Percentiles rank a stretch among this genome's conserved stretches.
These are phyloP conservation scores for Nakazawaea molendinolei DNA, from an alignment of 805 yeast species.

Conservation along the genomic window DNA sequence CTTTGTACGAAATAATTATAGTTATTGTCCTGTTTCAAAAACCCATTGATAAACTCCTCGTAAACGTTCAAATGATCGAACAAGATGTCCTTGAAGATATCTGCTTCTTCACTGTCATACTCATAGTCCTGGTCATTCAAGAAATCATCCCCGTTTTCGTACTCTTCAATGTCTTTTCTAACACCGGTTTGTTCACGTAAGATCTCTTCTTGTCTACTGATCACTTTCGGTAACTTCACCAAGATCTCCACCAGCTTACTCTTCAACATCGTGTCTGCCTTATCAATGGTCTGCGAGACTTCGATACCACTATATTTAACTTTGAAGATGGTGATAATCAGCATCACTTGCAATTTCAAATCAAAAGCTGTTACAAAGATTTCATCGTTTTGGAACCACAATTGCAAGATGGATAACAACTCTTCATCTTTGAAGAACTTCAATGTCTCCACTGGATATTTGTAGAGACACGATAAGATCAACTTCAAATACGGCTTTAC, in stretches of 20 bases:
- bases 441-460: conserved; percentile 31
- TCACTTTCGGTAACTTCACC: conserved; percentile 41
- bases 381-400: conserved; percentile 42
- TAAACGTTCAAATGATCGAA: conserved; percentile 26
- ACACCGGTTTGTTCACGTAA: conserved; percentile 27
- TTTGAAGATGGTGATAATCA: conserved; percentile 33
- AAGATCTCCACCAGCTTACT: conserved; percentile 34
- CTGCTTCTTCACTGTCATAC: conserved; percentile 17
- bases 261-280: conserved; percentile 14
- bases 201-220: conserved; percentile 38
- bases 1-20: conserved; percentile 9
- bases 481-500: conserved; percentile 30
- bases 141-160: conserved; percentile 16
- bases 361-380: conserved; percentile 47
- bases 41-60: conserved; percentile 19
- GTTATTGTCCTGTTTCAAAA: conserved; percentile 6
- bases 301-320: conserved; percentile 24
- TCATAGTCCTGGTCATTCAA: conserved; percentile 21
- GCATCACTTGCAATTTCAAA: conserved; percentile 44
- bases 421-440: conserved; percentile 32
- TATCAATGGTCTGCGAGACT: conserved; percentile 17
- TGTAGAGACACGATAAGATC: conserved; percentile 32
- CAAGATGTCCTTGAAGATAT: conserved; percentile 23
- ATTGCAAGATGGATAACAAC: conserved; percentile 31
- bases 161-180: conserved; percentile 25